phyloP scores from a whole-genome alignment of 2,329 filamentous ascomycete genomes.

The Penicillium sp. region DNA sequence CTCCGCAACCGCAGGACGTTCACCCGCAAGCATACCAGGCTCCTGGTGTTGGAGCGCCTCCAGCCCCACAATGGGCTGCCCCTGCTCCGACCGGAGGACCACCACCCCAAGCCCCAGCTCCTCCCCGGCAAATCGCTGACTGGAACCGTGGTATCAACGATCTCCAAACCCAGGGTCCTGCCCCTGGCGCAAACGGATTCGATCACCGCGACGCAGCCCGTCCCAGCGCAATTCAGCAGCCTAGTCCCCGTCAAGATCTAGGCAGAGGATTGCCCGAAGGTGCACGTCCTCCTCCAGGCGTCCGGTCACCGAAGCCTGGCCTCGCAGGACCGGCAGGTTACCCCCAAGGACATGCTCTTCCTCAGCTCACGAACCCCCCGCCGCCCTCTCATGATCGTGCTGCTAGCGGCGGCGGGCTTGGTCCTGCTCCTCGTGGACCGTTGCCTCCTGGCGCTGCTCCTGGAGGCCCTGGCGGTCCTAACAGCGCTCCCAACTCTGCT shows the following conservation, averaged over 20 bases:
- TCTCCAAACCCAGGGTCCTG: constrained; percentile 64
- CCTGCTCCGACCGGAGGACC: constrained; percentile 60
- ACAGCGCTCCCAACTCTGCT: constrained; percentile 56
- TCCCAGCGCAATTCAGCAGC: constrained; percentile 70
- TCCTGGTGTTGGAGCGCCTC: constrained; percentile 78
- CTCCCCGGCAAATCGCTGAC: constrained; percentile 64
- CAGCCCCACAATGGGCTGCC: constrained; percentile 86
- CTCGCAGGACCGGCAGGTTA: constrained; percentile 59
- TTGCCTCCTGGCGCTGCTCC: constrained; percentile 45
- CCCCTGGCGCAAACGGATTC: constrained; percentile 70
- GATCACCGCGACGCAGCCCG: constrained; percentile 77
- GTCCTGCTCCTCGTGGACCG: constrained; percentile 45
- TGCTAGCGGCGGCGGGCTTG: constrained; percentile 36
- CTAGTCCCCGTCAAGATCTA: constrained; percentile 76
- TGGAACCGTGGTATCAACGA: constrained; percentile 76
- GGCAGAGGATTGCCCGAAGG: constrained; percentile 72
- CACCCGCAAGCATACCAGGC: constrained; percentile 93
- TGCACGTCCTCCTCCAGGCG: constrained; percentile 59
- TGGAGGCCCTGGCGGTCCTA: constrained; percentile 59
- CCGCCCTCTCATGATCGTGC: constrained; percentile 48
- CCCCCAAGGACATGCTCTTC: constrained; percentile 54
- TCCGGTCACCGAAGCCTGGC: constrained; percentile 65
- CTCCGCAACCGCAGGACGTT: constrained; percentile 80
- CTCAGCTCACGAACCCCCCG: constrained; percentile 55
- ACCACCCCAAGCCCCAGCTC: constrained; percentile 65